Percentiles rank a stretch among this genome's conserved stretches.
These are phyloP conservation scores for Hortiboletus campestris DNA, from an alignment of 768 basidiomycete species.

Conservation along the genomic window DNA sequence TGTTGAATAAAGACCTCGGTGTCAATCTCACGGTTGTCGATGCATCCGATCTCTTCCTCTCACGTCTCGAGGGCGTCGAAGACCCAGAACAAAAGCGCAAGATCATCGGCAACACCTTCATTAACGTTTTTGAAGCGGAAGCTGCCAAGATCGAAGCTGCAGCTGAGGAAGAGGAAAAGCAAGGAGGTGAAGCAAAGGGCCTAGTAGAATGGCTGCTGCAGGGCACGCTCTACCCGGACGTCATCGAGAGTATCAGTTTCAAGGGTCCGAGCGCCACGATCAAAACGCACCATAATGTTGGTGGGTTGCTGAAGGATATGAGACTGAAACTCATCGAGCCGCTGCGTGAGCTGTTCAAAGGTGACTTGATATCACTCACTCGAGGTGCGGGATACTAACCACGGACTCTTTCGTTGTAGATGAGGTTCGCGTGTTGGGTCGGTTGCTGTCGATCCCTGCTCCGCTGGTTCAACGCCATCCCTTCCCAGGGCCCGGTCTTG, in stretches of 20 bases:
- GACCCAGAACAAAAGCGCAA: slow-evolving; percentile 97
- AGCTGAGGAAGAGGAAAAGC: slow-evolving; percentile 72
- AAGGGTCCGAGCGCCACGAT: slow-evolving; percentile 99
- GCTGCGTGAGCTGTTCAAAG: slow-evolving; percentile 96
- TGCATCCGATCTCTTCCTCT: slow-evolving; percentile 90
- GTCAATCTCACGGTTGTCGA: slow-evolving; percentile 96
- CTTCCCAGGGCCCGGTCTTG: slow-evolving; percentile 97
- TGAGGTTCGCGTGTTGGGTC: slow-evolving; percentile 91
- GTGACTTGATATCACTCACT: slow-evolving; percentile 39
- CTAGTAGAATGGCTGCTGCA: slow-evolving; percentile 96
- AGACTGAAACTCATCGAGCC: slow-evolving; percentile 98
- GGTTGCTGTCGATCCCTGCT: slow-evolving; percentile 86
- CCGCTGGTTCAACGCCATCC: slow-evolving; percentile 96
- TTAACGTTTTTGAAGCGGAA: slow-evolving; percentile 95
- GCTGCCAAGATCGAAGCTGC: slow-evolving; percentile 83
- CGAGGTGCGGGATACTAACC: background rate
- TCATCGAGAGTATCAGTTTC: slow-evolving; percentile 99
- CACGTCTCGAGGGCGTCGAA: slow-evolving; percentile 83
- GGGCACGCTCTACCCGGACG: slow-evolving; percentile 97
- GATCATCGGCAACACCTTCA: slow-evolving; percentile 99
- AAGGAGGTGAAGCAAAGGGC: slow-evolving; percentile 73
- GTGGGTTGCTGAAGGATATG: slow-evolving; percentile 95
- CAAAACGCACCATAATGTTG: slow-evolving; percentile 99
- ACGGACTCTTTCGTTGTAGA: slow-evolving; percentile 46
- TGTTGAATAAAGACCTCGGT: slow-evolving; percentile 91